Conservation (phyloP, 78 protist species). For the Cyanophora paradoxa region DNA sequence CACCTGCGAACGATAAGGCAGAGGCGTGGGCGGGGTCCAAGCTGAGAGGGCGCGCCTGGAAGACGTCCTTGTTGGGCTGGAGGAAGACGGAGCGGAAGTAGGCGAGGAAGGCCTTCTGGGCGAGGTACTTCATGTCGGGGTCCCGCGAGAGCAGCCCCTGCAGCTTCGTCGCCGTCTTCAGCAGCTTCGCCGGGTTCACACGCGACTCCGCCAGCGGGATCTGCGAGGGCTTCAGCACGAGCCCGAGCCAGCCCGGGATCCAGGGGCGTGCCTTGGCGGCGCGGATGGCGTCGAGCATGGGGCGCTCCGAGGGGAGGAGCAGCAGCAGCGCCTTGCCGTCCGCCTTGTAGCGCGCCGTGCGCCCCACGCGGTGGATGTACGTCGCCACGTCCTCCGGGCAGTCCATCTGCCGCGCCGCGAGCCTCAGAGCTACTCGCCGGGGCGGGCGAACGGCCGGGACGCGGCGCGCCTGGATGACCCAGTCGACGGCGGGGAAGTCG, state of each 20-base stretch:
- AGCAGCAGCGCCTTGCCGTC: conserved; percentile 36
- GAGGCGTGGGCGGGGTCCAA: neutral
- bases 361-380: conserved; percentile 96
- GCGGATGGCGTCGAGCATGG: neutral
- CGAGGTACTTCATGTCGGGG: conserved; percentile 48
- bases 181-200: neutral
- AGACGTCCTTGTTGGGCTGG: conserved; percentile 41
- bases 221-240: neutral
- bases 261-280: neutral
- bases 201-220: neutral
- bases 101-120: conserved; percentile 59
- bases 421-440: too few species aligned
- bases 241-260: neutral
- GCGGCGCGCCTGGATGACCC: conserved; percentile 76
- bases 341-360: conserved; percentile 85
- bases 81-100: conserved; percentile 57
- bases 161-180: neutral
- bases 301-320: neutral
- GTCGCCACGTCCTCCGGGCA: conserved; percentile 86
- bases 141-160: conserved; percentile 12
- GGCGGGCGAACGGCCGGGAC: neutral
- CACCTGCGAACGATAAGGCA: conserved; percentile 1
- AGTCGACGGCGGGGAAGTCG: conserved; percentile 92
- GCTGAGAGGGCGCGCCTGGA: conserved; percentile 10
- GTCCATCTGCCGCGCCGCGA: conserved; percentile 72